Conservation (phyloP, 148 eudicot genomes). For the Cornus suecica region DNA sequence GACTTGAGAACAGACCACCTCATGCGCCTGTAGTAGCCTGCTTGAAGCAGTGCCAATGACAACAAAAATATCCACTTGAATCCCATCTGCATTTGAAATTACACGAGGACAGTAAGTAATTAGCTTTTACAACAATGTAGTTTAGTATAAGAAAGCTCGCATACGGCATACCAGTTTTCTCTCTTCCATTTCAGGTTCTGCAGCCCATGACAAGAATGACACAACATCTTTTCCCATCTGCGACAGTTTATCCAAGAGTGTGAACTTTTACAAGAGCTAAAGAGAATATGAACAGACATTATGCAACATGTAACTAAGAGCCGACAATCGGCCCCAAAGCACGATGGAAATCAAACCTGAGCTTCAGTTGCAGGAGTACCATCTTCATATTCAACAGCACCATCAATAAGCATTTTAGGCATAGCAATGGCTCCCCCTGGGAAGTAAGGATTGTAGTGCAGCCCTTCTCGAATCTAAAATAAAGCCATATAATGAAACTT, state of each 20-base stretch:
- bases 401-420: slow-evolving; percentile 87
- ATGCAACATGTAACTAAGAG: slow-evolving; percentile 9
- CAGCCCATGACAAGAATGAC: slow-evolving; percentile 77
- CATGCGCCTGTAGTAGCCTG: slow-evolving; percentile 74
- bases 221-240: slow-evolving; percentile 93
- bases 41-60: slow-evolving; percentile 74
- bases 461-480: slow-evolving; percentile 65
- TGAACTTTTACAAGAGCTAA: neutral
- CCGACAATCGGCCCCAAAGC: neutral
- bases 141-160: neutral
- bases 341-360: slow-evolving; percentile 33
- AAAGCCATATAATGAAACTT: neutral
- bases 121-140: neutral
- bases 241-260: slow-evolving; percentile 10
- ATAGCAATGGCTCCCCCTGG: slow-evolving; percentile 88
- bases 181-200: slow-evolving; percentile 96
- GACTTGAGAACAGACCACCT: slow-evolving; percentile 83
- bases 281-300: neutral
- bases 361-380: slow-evolving; percentile 80
- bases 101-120: neutral
- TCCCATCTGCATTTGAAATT: slow-evolving; percentile 60
- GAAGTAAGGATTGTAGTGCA: slow-evolving; percentile 83
- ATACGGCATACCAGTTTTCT: slow-evolving; percentile 72
- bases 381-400: slow-evolving; percentile 83
- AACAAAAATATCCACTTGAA: slow-evolving; percentile 85